Evolutionary conservation across 805 yeast species (phyloP), one percentile per base, ranked within the genome.

Genomic region (Candida wancherniae): DNA sequence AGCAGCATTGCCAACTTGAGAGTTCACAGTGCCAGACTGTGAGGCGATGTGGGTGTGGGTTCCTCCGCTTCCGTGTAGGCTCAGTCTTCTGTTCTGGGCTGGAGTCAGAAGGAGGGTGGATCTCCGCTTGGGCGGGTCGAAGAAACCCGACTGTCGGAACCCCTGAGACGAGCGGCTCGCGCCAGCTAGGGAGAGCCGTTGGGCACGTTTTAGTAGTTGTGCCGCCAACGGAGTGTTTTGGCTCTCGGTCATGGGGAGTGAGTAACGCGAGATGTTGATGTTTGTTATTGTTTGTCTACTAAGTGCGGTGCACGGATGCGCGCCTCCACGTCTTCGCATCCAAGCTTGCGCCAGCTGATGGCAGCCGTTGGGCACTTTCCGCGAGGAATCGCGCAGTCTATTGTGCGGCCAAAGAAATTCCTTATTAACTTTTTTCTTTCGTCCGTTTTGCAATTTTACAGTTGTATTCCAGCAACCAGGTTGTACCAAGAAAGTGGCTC

Each of bases 51-150:
- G 18, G 12, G 25, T 16, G 19, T 19, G 21, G 21, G 17, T 16
- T 15, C n/a, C 12, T 16, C 29, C 29, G 15, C 25, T 24, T 28
- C 35, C 35, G 12, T 30, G 21, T 6, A 36, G 20, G 34, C 39
- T 39, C 22, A 27, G 29, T 15, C 46, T 47, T 26, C 47, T 48
- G 28, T 52, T 49, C 29, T 57, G 53, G 6, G 63, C 63, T 10
- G 67, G 64, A 1, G 67, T 58, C 30, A 51, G 47, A 8, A 57
- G 46, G 10, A 57, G 42, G 10, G 47, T 41, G 29, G 63, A 58
- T 29, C 54, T 40, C 22, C 64, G 42, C 30, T 55, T 55, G 15
- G 49, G 40, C 34, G 33, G 42, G 44, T 31, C 51, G 34, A 24
- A 41, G 22, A 33, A 26, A 29, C 25, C 31, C 22, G 54, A 29